Percentiles rank a stretch among this genome's conserved stretches.
These are phyloP conservation scores for Phaeosphaeria sp. DNA, from an alignment of 2,329 filamentous ascomycete genomes.

Conservation along the genomic window DNA sequence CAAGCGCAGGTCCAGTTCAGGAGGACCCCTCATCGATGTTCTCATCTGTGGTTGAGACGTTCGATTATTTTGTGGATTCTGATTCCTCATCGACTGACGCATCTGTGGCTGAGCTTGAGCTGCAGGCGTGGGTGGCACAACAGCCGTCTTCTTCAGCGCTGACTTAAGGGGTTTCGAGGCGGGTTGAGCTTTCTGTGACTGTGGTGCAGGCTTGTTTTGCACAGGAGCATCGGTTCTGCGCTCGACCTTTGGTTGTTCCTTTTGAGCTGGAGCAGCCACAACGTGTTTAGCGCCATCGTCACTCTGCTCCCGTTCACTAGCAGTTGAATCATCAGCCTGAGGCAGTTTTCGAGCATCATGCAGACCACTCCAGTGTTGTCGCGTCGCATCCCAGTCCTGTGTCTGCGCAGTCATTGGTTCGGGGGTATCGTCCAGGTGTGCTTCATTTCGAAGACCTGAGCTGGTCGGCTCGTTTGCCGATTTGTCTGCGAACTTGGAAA, in stretches of 20 bases:
- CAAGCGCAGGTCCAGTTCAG: constrained; percentile 8
- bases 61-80: constrained; percentile 6
- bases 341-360: constrained; percentile 64
- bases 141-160: constrained; percentile 50
- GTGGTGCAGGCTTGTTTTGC: not conserved
- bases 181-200: constrained; percentile 20
- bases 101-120: constrained; percentile 31
- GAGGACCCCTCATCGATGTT: constrained; percentile 11
- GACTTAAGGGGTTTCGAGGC: constrained; percentile 47
- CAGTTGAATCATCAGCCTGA: constrained; percentile 8
- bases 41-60: constrained; percentile 17
- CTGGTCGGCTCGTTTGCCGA: constrained; percentile 18
- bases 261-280: constrained; percentile 16
- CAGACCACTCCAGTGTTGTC: constrained; percentile 73
- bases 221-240: constrained; percentile 2
- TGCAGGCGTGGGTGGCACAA: constrained; percentile 18
- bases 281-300: constrained; percentile 13
- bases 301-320: constrained; percentile 2
- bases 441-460: constrained; percentile 19
- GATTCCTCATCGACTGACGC: constrained; percentile 46
- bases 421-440: constrained; percentile 7
- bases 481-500: constrained; percentile 32
- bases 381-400: constrained; percentile 73
- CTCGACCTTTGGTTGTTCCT: constrained; percentile 8
- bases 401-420: constrained; percentile 15